Evolutionary conservation across 208 protist genomes (phyloP).

Genomic region (Herpetomonas samuelpessoai): DNA sequence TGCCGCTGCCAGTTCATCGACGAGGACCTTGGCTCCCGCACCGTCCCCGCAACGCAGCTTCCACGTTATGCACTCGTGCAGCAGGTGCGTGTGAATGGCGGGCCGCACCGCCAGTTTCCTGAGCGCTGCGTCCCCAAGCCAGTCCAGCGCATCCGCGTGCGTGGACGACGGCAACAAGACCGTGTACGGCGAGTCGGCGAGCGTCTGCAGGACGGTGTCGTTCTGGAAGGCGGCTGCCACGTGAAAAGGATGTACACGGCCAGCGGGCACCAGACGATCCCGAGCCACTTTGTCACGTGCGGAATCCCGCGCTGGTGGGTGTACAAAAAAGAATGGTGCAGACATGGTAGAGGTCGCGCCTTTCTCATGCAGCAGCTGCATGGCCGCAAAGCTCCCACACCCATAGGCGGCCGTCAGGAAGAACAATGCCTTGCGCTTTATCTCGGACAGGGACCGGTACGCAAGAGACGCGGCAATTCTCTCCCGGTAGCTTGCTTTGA

Average conservation of each 20-base stretch:
- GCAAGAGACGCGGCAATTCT: conserved; percentile 5
- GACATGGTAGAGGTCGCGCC: conserved; percentile 3
- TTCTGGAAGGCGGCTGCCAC: conserved; percentile 20
- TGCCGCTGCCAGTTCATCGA: neutral
- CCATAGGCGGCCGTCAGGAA: conserved; percentile 41
- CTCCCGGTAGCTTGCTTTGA: conserved; percentile 15
- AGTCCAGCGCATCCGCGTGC: conserved; percentile 12
- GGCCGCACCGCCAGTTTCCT: neutral
- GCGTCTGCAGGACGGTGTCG: conserved; percentile 6
- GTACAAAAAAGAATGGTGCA: neutral
- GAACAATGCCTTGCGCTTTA: conserved; percentile 15
- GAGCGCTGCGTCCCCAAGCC: conserved; percentile 8
- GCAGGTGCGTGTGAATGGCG: neutral
- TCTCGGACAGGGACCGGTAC: conserved; percentile 26
- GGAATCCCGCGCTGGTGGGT: neutral
- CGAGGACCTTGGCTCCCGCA: neutral
- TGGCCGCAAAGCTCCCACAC: conserved; percentile 27
- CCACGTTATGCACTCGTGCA: neutral
- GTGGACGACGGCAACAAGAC: conserved; percentile 15
- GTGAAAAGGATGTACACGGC: conserved; percentile 26
- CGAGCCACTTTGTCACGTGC: neutral
- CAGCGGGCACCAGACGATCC: conserved; percentile 6
- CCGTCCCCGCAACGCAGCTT: neutral
- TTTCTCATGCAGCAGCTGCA: conserved; percentile 30
- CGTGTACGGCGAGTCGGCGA: conserved; percentile 9